Evolutionary conservation across 257 asterid species (phyloP), one percentile per base, ranked within the genome.

Genomic region (Solanum phureja): DNA sequence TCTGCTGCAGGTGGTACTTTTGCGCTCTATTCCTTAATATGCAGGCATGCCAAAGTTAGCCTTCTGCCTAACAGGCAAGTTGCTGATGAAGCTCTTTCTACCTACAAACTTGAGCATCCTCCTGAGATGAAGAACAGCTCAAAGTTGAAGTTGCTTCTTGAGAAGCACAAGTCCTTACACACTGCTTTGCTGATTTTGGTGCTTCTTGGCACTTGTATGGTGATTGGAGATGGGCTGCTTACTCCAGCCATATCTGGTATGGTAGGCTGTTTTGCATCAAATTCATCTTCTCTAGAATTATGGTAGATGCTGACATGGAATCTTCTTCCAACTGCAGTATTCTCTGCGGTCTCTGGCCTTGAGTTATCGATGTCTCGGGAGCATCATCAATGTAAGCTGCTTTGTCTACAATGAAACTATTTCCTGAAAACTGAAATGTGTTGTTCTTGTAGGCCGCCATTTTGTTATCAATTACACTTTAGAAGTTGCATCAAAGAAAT

Each of bases 181-280:
- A 88, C 93, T 88, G 98, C 98, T 38, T 91, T 97, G 74, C 91
- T 97, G 23, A 92, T 97, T 81, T 88, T 97, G 91, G 98, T 97
- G 88, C 95, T 97, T 37, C 91, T 97, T 9, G 99, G 99, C 83
- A 97, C 99, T 93, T 97, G 99, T 90, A 97, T 97, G 99, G 99
- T 97, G 87, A 97, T 97, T 86, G 99, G 99, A 66, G 99, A 97
- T 91, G 99, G 99, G 73, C 89, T 97, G 44, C 98, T 97, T 37
- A 97, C 99, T 90, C 99, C 99, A 37, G 98, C 98, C 83, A 95
- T 97, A 88, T 97, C 99, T 73, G 98, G 99, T 96, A 66, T 72
- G 98, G 98, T 95, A 58, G 87, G 58, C 18, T 44, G 27, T 83
- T 69, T 27, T 89, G 34, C 58, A n/a, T 87, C 56, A 86, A 88